A percentile compares a stretch with the other conserved stretches of the same genome.
Conservation (phyloP, 345 rosid species). For the Luvunga scandens region DNA sequence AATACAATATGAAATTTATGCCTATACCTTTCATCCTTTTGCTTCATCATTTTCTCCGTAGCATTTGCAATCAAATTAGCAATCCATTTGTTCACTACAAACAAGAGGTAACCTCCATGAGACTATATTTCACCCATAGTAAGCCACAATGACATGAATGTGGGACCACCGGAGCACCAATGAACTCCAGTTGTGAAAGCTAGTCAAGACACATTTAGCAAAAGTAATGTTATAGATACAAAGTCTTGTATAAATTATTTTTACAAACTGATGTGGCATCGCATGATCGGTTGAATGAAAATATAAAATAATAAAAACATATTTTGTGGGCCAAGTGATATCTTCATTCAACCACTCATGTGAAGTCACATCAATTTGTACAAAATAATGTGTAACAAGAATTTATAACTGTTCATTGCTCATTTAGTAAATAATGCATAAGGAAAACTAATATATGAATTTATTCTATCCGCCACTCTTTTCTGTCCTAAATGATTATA, state of each 20-base stretch:
- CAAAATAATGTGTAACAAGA: no score
- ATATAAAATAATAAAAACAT: no score
- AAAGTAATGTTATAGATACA: no score
- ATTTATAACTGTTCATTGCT: no score
- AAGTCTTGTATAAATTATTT: no score
- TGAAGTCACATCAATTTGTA: no score
- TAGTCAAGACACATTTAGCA: background rate
- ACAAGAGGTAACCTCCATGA: constrained; percentile 6
- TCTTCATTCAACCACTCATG: no score
- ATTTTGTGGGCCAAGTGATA: no score
- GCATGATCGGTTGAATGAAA: no score
- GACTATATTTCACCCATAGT: background rate
- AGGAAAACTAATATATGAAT: background rate
- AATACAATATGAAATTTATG: constrained; percentile 1
- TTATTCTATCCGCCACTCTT: background rate
- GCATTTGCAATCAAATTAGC: constrained; percentile 79
- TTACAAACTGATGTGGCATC: no score
- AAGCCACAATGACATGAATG: constrained; percentile 4
- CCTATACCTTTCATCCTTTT: constrained; percentile 89
- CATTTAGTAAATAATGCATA: background rate
- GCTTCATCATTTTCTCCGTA: constrained; percentile 94
- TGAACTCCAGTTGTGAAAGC: background rate
- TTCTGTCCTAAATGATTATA: background rate
- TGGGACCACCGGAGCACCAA: background rate
- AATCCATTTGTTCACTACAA: constrained; percentile 90